Evolutionary conservation across 1,284 basidiomycete species (phyloP).

Genomic region (Tremellales sp.): DNA sequence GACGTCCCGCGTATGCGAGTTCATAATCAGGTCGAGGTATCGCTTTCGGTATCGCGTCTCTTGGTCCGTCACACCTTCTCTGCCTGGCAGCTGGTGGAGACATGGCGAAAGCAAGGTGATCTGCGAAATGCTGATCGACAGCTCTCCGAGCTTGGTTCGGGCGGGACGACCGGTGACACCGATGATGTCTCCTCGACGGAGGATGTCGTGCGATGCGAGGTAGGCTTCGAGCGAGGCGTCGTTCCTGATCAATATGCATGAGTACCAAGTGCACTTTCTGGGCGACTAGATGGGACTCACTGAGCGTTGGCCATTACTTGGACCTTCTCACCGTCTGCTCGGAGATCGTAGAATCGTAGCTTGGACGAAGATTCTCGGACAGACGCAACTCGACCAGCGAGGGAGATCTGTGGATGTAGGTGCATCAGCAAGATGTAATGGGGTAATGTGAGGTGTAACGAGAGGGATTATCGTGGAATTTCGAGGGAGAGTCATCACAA

Average conservation of each 20-base stretch:
- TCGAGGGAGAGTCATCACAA: too few species aligned
- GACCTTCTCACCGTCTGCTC: slow-evolving; percentile 86
- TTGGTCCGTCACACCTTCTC: slow-evolving; percentile 84
- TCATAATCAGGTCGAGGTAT: slow-evolving; percentile 97
- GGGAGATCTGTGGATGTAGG: slow-evolving; percentile 55
- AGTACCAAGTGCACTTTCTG: background rate
- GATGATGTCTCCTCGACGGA: slow-evolving; percentile 94
- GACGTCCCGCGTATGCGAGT: slow-evolving; percentile 81
- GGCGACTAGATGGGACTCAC: slow-evolving; percentile 53
- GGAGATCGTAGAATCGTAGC: slow-evolving; percentile 92
- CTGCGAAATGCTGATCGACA: slow-evolving; percentile 78
- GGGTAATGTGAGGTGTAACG: too few species aligned
- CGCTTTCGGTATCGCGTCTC: slow-evolving; percentile 98
- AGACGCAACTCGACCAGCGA: slow-evolving; percentile 89
- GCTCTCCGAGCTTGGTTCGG: slow-evolving; percentile 93
- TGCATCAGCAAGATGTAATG: too few species aligned
- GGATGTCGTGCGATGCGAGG: slow-evolving; percentile 70
- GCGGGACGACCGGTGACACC: slow-evolving; percentile 85
- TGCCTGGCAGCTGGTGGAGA: slow-evolving; percentile 88
- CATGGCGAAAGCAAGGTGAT: slow-evolving; percentile 92
- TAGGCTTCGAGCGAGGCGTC: slow-evolving; percentile 62
- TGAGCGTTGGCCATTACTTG: slow-evolving; percentile 92
- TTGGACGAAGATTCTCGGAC: slow-evolving; percentile 80
- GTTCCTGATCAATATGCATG: slow-evolving; percentile 54
- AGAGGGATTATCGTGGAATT: too few species aligned